These are phyloP conservation scores for Ophiognomonia clavigignenti-juglandacearum DNA, from an alignment of 2,329 filamentous ascomycete species.

Conservation along the genomic window DNA sequence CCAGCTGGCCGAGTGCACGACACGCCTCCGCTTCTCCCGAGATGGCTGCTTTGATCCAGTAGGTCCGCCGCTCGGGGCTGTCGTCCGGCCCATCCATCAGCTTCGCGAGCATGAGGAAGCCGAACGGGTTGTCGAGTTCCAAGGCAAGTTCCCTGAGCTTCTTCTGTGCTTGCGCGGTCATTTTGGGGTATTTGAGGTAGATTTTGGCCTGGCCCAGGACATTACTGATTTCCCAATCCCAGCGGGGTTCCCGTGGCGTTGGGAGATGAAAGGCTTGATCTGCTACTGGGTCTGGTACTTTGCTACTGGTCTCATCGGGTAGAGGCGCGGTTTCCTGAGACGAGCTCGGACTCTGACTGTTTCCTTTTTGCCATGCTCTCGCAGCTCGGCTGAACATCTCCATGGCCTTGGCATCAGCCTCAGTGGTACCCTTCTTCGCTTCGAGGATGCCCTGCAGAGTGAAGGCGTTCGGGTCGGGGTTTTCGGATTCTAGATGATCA, in stretches of 20 bases:
- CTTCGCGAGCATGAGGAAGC: constrained; percentile 23
- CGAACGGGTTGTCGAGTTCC: constrained; percentile 26
- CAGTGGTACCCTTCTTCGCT: constrained; percentile 16
- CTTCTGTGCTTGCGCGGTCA: constrained; percentile 17
- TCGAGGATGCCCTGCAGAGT: constrained; percentile 30
- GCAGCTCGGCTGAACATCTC: constrained; percentile 15
- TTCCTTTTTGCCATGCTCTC: constrained; percentile 1
- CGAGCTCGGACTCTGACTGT: background rate
- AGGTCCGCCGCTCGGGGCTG: constrained; percentile 20
- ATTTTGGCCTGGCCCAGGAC: constrained; percentile 25
- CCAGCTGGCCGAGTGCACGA: constrained; percentile 21
- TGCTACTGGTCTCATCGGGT: background rate
- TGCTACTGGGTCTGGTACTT: constrained; percentile 6
- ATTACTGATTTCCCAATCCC: constrained; percentile 31
- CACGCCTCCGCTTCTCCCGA: constrained; percentile 24
- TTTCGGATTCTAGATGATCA: constrained; percentile 18
- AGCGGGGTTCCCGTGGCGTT: constrained; percentile 19
- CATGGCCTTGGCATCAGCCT: constrained; percentile 23
- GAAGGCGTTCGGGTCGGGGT: constrained; percentile 27
- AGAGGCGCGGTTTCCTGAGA: background rate
- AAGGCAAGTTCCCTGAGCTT: constrained; percentile 24
- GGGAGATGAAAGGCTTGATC: background rate
- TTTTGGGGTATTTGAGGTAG: constrained; percentile 15
- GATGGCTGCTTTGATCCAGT: constrained; percentile 28
- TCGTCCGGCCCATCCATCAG: constrained; percentile 19